Evolutionary conservation across 257 asterid genomes (phyloP).

Genomic region (Solanum lycopersicoides): DNA sequence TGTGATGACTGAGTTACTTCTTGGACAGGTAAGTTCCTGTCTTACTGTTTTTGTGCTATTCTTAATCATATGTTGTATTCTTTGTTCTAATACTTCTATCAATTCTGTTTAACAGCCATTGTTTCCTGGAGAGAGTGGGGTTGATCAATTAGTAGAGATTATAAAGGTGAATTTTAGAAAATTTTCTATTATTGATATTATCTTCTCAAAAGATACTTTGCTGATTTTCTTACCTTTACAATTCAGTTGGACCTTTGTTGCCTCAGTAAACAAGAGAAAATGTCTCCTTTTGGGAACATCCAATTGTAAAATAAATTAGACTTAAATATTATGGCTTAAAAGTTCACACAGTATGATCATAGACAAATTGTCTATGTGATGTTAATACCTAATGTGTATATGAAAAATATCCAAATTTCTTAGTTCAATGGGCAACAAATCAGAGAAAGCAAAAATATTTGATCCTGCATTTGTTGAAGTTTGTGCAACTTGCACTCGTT

Average conservation of each 20-base stretch:
- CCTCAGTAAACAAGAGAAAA: neutral
- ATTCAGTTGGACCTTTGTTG: neutral
- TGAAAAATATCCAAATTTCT: neutral
- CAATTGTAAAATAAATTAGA: neutral
- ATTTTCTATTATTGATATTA: neutral
- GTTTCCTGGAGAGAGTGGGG: constrained; percentile 99
- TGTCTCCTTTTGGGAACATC: neutral
- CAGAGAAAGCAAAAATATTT: neutral
- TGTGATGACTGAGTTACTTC: constrained; percentile 97
- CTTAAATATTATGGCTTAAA: neutral
- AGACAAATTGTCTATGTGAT: neutral
- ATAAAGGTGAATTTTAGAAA: constrained; percentile 51
- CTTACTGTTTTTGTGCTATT: neutral
- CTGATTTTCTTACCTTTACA: neutral
- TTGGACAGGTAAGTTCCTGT: constrained; percentile 58
- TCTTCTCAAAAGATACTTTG: neutral
- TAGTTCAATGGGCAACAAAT: neutral
- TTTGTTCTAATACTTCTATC: constrained; percentile 8
- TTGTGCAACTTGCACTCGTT: neutral
- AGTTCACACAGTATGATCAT: neutral
- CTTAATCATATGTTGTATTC: neutral
- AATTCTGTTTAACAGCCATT: constrained; percentile 57
- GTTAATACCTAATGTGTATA: neutral
- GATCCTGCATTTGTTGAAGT: neutral
- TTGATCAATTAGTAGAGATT: constrained; percentile 92